Evolutionary conservation across 768 basidiomycete genomes (phyloP).

Genomic region (Rhizopogon roseolus): DNA sequence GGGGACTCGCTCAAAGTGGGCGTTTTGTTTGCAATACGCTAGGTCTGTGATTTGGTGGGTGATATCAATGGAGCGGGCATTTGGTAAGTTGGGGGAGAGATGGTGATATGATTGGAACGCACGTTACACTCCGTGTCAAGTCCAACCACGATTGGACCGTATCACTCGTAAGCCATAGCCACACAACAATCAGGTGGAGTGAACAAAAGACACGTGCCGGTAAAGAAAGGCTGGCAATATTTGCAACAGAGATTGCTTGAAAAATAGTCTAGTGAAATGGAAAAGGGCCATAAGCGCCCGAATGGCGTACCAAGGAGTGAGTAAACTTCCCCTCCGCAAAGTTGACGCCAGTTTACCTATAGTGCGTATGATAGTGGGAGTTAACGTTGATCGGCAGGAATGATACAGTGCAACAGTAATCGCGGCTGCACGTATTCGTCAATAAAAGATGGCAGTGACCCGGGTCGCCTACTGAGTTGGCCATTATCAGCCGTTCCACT

Average conservation of each 20-base stretch:
- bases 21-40: too few relatives aligned
- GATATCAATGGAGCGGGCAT: too few relatives aligned
- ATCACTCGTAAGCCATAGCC: too few relatives aligned
- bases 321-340: slow-evolving; percentile 4
- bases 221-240: slow-evolving; percentile 4
- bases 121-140: too few relatives aligned
- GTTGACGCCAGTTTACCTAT: neutral
- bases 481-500: neutral
- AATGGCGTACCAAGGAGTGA: slow-evolving; percentile 4
- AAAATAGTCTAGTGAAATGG: neutral
- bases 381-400: neutral
- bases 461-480: neutral
- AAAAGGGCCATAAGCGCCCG: neutral
- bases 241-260: slow-evolving; percentile 3
- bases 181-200: neutral
- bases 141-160: too few relatives aligned
- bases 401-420: neutral
- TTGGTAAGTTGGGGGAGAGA: too few relatives aligned
- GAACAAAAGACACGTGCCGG: slow-evolving; percentile 2
- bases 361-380: neutral
- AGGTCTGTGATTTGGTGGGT: too few relatives aligned
- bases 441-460: neutral
- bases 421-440: neutral
- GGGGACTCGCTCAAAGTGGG: too few relatives aligned
- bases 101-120: too few relatives aligned